These are phyloP conservation scores for Puccinia novopanici DNA, from an alignment of 1,284 basidiomycete species.

Conservation along the genomic window DNA sequence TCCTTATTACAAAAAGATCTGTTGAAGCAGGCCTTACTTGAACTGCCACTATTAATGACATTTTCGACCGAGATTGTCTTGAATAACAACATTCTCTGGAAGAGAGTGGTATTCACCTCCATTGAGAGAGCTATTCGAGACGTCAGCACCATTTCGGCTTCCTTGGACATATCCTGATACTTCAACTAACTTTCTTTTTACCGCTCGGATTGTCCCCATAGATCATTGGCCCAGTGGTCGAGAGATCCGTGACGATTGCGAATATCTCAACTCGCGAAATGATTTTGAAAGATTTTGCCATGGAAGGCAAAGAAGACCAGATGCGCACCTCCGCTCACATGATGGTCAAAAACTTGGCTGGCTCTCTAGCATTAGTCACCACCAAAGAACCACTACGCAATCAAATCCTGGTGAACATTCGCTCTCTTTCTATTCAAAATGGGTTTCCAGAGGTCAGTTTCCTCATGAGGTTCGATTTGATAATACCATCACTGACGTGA, in stretches of 20 bases:
- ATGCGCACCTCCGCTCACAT: slow-evolving; percentile 87
- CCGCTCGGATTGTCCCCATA: not conserved
- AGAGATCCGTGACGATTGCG: slow-evolving; percentile 98
- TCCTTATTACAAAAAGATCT: slow-evolving; percentile 58
- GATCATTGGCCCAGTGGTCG: slow-evolving; percentile 96
- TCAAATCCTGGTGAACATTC: slow-evolving; percentile 86
- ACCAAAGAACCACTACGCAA: slow-evolving; percentile 96
- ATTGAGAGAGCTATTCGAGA: slow-evolving; percentile 94
- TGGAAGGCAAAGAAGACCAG: slow-evolving; percentile 87
- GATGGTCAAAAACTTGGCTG: slow-evolving; percentile 96
- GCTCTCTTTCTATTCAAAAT: slow-evolving; percentile 69
- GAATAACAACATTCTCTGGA: slow-evolving; percentile 78
- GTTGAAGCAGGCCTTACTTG: slow-evolving; percentile 71
- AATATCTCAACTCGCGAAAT: slow-evolving; percentile 96
- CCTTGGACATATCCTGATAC: not conserved
- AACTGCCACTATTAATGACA: slow-evolving; percentile 72
- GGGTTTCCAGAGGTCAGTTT: slow-evolving; percentile 72
- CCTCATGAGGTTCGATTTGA: not conserved
- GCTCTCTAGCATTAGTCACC: slow-evolving; percentile 92
- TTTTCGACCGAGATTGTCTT: slow-evolving; percentile 71
- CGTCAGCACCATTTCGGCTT: not conserved
- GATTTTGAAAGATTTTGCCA: slow-evolving; percentile 93
- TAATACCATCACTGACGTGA: not conserved
- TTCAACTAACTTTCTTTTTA: not conserved
- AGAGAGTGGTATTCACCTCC: slow-evolving; percentile 85